These are phyloP conservation scores for Microbotryum silenes-acaulis DNA, from an alignment of 1,284 basidiomycete species.

Conservation along the genomic window DNA sequence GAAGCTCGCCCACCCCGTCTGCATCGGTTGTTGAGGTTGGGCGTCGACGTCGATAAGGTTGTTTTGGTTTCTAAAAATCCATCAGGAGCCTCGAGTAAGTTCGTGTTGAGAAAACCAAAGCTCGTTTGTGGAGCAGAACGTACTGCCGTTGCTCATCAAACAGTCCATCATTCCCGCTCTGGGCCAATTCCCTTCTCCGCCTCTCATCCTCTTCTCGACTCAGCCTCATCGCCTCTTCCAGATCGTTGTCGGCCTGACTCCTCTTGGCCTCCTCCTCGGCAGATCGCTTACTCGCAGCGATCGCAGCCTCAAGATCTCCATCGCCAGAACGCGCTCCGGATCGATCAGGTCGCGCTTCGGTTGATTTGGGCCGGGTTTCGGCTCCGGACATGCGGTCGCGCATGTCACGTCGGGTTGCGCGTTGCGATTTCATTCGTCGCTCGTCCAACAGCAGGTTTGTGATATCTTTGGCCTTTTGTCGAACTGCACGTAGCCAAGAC, in stretches of 20 bases:
- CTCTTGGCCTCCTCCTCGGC: constrained; percentile 36
- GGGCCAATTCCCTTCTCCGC: constrained; percentile 50
- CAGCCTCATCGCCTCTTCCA: constrained; percentile 76
- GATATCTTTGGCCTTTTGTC: constrained; percentile 99
- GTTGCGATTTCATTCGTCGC: constrained; percentile 71
- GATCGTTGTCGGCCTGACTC: constrained; percentile 61
- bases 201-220: constrained; percentile 65
- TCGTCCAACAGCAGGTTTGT: constrained; percentile 92
- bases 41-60: constrained; percentile 36
- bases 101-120: neutral
- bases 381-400: constrained; percentile 83
- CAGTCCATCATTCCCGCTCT: constrained; percentile 63
- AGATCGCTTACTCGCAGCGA: constrained; percentile 45
- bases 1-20: constrained; percentile 48
- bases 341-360: constrained; percentile 4
- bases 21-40: constrained; percentile 39
- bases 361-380: constrained; percentile 12
- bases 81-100: too few relatives aligned
- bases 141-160: constrained; percentile 64
- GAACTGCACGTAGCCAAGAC: constrained; percentile 44
- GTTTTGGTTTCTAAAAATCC: constrained; percentile 14
- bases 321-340: constrained; percentile 38
- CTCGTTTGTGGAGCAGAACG: neutral
- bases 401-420: constrained; percentile 79
- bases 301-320: constrained; percentile 50